Conservation (phyloP, 2,329 filamentous ascomycete species). For the Graphilbum sp. region DNA sequence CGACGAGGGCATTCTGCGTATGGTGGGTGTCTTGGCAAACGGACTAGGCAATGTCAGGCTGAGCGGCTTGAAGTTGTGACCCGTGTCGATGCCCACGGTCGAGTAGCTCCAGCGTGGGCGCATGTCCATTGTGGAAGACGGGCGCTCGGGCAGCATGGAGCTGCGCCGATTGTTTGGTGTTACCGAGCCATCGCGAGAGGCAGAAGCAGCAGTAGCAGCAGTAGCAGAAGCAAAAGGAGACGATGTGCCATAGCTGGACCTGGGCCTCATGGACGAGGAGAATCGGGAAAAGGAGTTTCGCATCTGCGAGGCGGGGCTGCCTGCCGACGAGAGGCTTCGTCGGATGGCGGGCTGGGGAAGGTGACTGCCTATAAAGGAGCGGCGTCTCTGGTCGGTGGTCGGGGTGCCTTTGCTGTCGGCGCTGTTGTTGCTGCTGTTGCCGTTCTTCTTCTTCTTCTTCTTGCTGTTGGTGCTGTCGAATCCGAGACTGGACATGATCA, state of each 20-base stretch:
- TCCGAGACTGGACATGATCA: conserved; percentile 41
- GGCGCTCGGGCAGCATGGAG: conserved; percentile 5
- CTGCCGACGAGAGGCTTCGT: conserved; percentile 24
- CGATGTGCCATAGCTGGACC: conserved; percentile 5
- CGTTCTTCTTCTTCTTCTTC: too few relatives aligned
- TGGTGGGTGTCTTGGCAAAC: conserved; percentile 29
- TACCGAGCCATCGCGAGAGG: conserved; percentile 28
- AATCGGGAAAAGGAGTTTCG: conserved; percentile 23
- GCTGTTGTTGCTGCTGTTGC: too few relatives aligned
- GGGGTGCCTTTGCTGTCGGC: conserved; percentile 19
- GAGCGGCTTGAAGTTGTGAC: conserved; percentile 50
- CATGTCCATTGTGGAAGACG: conserved; percentile 27
- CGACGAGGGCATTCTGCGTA: conserved; percentile 25
- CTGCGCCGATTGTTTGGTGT: conserved; percentile 28
- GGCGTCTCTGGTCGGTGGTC: conserved; percentile 19
- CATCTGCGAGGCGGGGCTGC: conserved; percentile 16
- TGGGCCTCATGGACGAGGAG: conserved; percentile 3
- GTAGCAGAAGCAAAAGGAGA: too few relatives aligned
- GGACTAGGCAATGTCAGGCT: conserved; percentile 43
- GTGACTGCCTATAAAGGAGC: conserved; percentile 28
- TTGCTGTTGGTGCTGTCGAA: conserved; percentile 16
- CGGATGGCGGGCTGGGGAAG: conserved; percentile 28
- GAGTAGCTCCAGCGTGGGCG: conserved; percentile 61
- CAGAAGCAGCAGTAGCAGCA: too few relatives aligned
- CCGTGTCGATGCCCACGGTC: conserved; percentile 48